These are phyloP conservation scores for Suhomyces prunicola DNA, from an alignment of 805 yeast genomes.

Conservation along the genomic window DNA sequence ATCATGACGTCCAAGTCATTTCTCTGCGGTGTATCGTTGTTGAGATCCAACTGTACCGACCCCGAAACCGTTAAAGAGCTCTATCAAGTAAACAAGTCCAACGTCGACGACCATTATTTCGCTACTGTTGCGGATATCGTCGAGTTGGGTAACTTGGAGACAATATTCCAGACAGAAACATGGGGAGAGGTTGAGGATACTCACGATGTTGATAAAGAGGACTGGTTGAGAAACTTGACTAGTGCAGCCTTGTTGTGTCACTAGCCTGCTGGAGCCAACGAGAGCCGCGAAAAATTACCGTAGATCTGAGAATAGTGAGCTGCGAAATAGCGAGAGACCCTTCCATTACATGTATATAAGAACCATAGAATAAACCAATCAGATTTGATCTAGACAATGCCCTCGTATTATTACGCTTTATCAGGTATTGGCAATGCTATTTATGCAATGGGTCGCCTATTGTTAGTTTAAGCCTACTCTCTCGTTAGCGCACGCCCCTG, in stretches of 20 bases:
- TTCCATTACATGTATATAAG: background rate
- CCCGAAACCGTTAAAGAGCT: slow-evolving; percentile 13
- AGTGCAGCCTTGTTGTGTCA: slow-evolving; percentile 57
- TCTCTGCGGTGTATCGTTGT: slow-evolving; percentile 69
- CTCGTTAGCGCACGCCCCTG: too few relatives aligned
- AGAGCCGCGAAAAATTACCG: background rate
- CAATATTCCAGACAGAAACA: slow-evolving; percentile 74
- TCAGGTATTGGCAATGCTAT: background rate
- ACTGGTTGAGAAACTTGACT: slow-evolving; percentile 76
- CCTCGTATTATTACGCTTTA: background rate
- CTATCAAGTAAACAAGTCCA: slow-evolving; percentile 35
- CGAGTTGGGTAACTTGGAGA: slow-evolving; percentile 75
- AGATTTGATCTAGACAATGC: background rate
- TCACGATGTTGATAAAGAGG: slow-evolving; percentile 95
- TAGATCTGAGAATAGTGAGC: background rate
- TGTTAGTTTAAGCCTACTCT: too few relatives aligned
- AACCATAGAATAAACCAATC: background rate
- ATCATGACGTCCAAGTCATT: slow-evolving; percentile 83
- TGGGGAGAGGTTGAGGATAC: slow-evolving; percentile 99
- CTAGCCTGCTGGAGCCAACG: background rate
- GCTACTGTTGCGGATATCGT: slow-evolving; percentile 67
- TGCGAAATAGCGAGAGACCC: background rate
- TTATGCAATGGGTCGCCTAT: too few relatives aligned
- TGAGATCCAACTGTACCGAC: slow-evolving; percentile 45
- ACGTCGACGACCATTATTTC: slow-evolving; percentile 30